These are phyloP conservation scores for Ceratocystis eucalypticola DNA, from an alignment of 2,329 filamentous ascomycete genomes.

Conservation along the genomic window DNA sequence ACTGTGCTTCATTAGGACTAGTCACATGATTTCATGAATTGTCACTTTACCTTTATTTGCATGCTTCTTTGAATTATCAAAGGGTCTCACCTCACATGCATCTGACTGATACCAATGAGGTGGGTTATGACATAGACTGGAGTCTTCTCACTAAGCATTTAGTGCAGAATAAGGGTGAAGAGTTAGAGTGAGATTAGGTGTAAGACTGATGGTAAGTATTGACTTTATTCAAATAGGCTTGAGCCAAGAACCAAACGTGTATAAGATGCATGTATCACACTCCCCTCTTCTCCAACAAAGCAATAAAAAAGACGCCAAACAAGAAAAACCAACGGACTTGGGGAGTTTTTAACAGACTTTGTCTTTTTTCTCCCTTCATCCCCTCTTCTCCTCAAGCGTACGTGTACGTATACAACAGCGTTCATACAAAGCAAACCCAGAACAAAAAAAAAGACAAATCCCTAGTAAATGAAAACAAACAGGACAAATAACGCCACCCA, in stretches of 20 bases:
- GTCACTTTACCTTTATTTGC: too few species aligned
- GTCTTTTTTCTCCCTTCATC: too few species aligned
- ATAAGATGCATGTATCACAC: not conserved
- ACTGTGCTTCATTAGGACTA: too few species aligned
- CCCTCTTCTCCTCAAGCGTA: not conserved
- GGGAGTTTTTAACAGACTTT: not conserved
- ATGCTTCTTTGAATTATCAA: too few species aligned
- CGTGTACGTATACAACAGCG: not conserved
- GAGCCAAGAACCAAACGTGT: not conserved
- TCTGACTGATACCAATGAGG: too few species aligned
- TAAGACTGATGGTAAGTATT: not conserved
- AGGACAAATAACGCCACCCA: conserved; percentile 12
- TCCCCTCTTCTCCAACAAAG: not conserved
- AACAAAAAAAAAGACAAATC: conserved; percentile 9
- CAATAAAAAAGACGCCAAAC: not conserved
- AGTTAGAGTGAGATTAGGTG: not conserved
- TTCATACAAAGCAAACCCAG: not conserved
- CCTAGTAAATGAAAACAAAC: not conserved
- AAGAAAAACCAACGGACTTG: not conserved
- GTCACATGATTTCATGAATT: too few species aligned
- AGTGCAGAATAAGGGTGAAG: not conserved
- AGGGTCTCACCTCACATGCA: too few species aligned
- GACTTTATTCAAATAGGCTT: not conserved
- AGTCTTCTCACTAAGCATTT: not conserved
- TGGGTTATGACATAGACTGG: too few species aligned